Evolutionary conservation across 345 rosid species (phyloP), one percentile per base, ranked within the genome.

Genomic region (Trapa bicornis): DNA sequence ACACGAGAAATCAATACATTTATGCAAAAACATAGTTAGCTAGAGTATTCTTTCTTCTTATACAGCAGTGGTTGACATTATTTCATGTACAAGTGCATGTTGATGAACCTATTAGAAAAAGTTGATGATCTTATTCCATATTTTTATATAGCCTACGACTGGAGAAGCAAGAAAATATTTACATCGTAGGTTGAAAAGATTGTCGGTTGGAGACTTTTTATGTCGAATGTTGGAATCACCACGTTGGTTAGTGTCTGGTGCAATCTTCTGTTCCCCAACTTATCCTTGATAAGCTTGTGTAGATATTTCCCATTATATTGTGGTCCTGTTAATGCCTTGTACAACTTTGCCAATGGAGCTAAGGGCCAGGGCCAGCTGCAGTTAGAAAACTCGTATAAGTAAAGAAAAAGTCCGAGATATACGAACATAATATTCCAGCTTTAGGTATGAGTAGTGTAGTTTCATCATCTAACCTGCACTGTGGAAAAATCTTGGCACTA

Each of bases 221-320:
- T 73, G 71, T 80, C 79, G 61, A 80, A 80, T 1, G 81, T 70
- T 3, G 79, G 81, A 39, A 80, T 80, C 10, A 80, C 75, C 5
- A 80, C 70, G 7, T 80, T 72, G 42, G 84, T 75, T 47, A 77
- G 35, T 38, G 84, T 71, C 65, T 80, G 70, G 7, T 68, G 77
- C 60, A 80, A n/a, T 35, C 67, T 68, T 39, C 4, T 66, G 15
- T 72, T 64, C 3, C 81, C 77, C 6, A 80, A 57, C 60, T 41
- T 63, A n/a, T 80, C 72, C 77, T 48, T 71, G 1, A 75, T 71
- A 36, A 73, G 37, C 16, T 33, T 32, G 33, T 66, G 81, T 8
- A 80, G 60, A 48, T 73, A 73, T 45, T 75, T 67, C 29, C 84
- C 84, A 37, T 77, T 71, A 11, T 75, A 75, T 33, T 73, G 71